phyloP scores from a whole-genome alignment of 257 asterid species.

The Avicennia marina region DNA sequence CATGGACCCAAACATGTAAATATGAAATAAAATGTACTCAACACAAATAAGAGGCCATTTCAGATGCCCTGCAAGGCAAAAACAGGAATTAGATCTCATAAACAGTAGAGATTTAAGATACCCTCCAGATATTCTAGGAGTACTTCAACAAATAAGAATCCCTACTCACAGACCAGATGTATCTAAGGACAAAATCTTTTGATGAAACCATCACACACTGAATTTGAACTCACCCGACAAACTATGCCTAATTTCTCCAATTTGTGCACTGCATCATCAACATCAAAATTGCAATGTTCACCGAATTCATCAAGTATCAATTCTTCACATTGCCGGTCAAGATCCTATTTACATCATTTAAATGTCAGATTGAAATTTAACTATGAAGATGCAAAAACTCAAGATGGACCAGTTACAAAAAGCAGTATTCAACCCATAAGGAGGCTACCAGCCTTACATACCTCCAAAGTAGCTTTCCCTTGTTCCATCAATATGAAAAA shows the following conservation, averaged over 20 bases:
- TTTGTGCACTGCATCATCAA: slow-evolving; percentile 87
- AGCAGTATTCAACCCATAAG: slow-evolving; percentile 9
- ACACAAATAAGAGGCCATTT: too few relatives aligned
- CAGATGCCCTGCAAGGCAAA: too few relatives aligned
- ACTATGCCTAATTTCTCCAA: slow-evolving; percentile 88
- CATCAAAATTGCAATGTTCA: slow-evolving; percentile 80
- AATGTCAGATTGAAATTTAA: slow-evolving; percentile 11
- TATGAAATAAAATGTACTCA: too few relatives aligned
- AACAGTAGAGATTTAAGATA: too few relatives aligned
- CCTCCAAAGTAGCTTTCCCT: slow-evolving; percentile 95
- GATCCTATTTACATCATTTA: slow-evolving; percentile 51
- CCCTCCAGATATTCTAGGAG: too few relatives aligned
- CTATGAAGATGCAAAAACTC: slow-evolving; percentile 10
- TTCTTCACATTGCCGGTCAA: slow-evolving; percentile 86
- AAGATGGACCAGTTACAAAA: slow-evolving; percentile 10
- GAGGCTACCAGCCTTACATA: slow-evolving; percentile 20
- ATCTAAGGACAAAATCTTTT: too few relatives aligned
- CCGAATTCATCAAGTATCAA: slow-evolving; percentile 89
- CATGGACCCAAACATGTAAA: too few relatives aligned
- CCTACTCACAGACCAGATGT: too few relatives aligned
- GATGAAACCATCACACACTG: too few relatives aligned
- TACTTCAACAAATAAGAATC: too few relatives aligned
- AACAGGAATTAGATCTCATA: too few relatives aligned
- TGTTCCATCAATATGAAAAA: slow-evolving; percentile 95
- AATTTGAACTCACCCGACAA: slow-evolving; percentile 58